Percentiles rank a stretch among this genome's conserved stretches.
Evolutionary conservation across 2,329 filamentous ascomycete species (phyloP).

Genomic region (Kalmusia sp.): DNA sequence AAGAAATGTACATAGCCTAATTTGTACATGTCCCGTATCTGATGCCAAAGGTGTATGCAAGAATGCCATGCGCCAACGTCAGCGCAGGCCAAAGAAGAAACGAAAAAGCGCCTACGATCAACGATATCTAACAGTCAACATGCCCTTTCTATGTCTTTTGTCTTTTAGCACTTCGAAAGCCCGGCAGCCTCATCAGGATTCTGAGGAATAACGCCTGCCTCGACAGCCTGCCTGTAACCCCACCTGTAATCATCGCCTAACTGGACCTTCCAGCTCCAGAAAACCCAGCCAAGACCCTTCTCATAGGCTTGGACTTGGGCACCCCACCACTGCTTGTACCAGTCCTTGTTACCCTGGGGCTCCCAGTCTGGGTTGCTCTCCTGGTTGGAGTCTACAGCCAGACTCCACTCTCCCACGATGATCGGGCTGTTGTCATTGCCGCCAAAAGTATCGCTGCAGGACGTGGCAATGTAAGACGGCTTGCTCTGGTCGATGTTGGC

Average conservation of each 20-base stretch:
- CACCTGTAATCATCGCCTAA: constrained; percentile 56
- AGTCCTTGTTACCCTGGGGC: constrained; percentile 48
- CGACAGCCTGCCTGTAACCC: constrained; percentile 54
- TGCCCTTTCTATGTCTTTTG: no score
- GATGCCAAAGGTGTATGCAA: not conserved
- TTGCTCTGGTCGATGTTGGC: constrained; percentile 55
- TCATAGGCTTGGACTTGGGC: constrained; percentile 65
- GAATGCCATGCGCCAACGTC: not conserved
- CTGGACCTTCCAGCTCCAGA: constrained; percentile 67
- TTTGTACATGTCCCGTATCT: no score
- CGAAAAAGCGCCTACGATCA: not conserved
- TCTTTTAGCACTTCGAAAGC: constrained; percentile 20
- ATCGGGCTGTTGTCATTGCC: constrained; percentile 50
- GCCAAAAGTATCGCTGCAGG: constrained; percentile 57
- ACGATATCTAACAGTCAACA: no score
- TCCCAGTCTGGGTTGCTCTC: constrained; percentile 56
- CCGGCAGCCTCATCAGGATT: constrained; percentile 18
- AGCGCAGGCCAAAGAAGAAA: not conserved
- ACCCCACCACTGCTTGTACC: constrained; percentile 65
- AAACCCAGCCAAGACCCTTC: constrained; percentile 62
- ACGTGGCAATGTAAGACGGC: constrained; percentile 58
- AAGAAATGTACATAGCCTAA: no score
- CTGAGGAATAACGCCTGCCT: constrained; percentile 27
- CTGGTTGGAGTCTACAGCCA: constrained; percentile 59
- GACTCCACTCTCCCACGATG: constrained; percentile 66